Conservation (phyloP, 2,329 filamentous ascomycete genomes). For the Thelonectria blattea region DNA sequence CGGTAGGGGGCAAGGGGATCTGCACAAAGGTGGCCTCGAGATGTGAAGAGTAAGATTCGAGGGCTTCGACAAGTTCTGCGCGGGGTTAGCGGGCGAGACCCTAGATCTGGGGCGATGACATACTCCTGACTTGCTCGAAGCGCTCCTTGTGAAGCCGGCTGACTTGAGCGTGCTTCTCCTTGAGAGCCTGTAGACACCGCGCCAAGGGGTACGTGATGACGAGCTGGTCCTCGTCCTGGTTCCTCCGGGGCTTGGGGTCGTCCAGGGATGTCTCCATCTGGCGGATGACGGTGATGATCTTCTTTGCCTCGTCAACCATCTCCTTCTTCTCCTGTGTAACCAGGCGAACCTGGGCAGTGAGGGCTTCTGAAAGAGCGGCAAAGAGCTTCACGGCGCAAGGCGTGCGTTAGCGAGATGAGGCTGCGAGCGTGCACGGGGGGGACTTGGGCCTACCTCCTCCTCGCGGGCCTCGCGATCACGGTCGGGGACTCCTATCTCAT, state of each 20-base stretch:
- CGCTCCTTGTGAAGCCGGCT: slow-evolving; percentile 86
- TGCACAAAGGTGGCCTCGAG: slow-evolving; percentile 88
- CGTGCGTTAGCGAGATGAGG: slow-evolving; percentile 18
- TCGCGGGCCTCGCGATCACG: slow-evolving; percentile 93
- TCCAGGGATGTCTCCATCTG: slow-evolving; percentile 94
- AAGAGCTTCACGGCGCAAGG: slow-evolving; percentile 69
- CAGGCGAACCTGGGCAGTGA: slow-evolving; percentile 85
- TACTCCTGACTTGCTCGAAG: slow-evolving; percentile 95
- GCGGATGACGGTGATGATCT: slow-evolving; percentile 81
- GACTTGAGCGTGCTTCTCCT: slow-evolving; percentile 84
- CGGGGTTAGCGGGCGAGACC: slow-evolving; percentile 17
- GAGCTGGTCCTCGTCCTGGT: slow-evolving; percentile 71
- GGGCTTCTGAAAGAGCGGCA: slow-evolving; percentile 84
- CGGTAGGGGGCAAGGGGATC: slow-evolving; percentile 83
- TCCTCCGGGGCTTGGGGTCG: slow-evolving; percentile 69
- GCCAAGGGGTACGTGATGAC: slow-evolving; percentile 83
- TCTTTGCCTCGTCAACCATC: slow-evolving; percentile 87
- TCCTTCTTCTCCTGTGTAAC: slow-evolving; percentile 89
- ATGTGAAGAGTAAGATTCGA: slow-evolving; percentile 95
- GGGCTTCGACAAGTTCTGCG: slow-evolving; percentile 86
- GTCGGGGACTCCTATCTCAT: slow-evolving; percentile 93
- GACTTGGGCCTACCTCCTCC: slow-evolving; percentile 70
- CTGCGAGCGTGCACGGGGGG: neutral
- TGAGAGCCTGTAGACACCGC: slow-evolving; percentile 78
- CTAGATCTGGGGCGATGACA: slow-evolving; percentile 37